phyloP scores from a whole-genome alignment of 2,329 filamentous ascomycete genomes.

The Colletotrichum sojae region DNA sequence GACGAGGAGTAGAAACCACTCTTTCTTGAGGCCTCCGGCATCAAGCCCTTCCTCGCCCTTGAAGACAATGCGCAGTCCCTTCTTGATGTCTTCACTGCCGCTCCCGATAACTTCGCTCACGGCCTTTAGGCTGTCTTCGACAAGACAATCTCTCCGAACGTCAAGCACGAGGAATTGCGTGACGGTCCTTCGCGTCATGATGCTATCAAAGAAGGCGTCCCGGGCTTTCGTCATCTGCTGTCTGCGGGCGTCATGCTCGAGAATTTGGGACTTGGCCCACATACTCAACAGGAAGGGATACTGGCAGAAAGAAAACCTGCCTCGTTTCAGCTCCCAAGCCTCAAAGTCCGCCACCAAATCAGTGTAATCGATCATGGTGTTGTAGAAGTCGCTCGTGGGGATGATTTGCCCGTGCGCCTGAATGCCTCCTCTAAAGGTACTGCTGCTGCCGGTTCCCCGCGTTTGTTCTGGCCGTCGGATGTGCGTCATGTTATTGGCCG shows the following conservation, averaged over 20 bases:
- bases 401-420: conserved; percentile 75
- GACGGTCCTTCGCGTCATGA: conserved; percentile 80
- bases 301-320: conserved; percentile 89
- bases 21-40: conserved; percentile 89
- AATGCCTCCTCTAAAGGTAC: conserved; percentile 57
- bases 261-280: conserved; percentile 90
- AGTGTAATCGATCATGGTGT: conserved; percentile 86
- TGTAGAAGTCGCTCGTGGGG: conserved; percentile 89
- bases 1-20: conserved; percentile 93
- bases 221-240: conserved; percentile 92
- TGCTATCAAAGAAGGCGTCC: conserved; percentile 92
- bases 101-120: conserved; percentile 89
- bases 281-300: conserved; percentile 94
- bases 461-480: conserved; percentile 52
- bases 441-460: conserved; percentile 27
- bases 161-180: conserved; percentile 84
- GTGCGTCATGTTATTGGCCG: conserved; percentile 77
- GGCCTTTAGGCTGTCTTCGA: conserved; percentile 87
- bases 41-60: conserved; percentile 92
- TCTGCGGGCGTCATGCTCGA: conserved; percentile 88
- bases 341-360: conserved; percentile 90
- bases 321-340: conserved; percentile 82
- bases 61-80: conserved; percentile 88
- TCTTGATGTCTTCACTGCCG: conserved; percentile 89
- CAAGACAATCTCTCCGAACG: conserved; percentile 86